phyloP scores from a whole-genome alignment of 805 yeast genomes.

The Zygosaccharomyces siamensis region DNA sequence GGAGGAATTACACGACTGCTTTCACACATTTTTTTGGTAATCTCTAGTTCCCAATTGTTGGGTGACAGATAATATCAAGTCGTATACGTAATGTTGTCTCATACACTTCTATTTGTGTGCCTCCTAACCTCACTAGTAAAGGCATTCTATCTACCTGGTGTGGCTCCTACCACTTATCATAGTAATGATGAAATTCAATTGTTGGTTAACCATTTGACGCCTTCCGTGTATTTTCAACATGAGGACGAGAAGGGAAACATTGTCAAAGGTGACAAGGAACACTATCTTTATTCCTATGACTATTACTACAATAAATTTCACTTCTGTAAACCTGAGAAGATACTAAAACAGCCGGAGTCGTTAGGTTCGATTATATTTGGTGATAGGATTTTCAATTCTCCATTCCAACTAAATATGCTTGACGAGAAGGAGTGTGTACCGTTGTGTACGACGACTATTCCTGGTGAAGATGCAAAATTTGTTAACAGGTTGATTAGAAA shows the following conservation, averaged over 20 bases:
- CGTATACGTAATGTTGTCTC: conserved; percentile 1
- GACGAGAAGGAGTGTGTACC: conserved; percentile 60
- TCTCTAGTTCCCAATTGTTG: neutral
- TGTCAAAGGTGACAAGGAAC: conserved; percentile 41
- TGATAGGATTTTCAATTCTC: conserved; percentile 91
- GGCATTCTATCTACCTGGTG: conserved; percentile 91
- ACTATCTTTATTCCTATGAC: conserved; percentile 68
- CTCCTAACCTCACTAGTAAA: conserved; percentile 10
- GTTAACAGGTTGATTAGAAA: conserved; percentile 75
- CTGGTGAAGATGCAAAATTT: conserved; percentile 64
- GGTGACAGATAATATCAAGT: neutral
- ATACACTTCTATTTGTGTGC: conserved; percentile 4
- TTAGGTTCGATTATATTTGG: conserved; percentile 93
- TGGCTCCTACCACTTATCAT: conserved; percentile 86
- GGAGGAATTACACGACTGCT: neutral
- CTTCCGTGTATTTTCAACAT: conserved; percentile 49
- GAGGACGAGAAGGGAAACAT: conserved; percentile 37
- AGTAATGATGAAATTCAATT: conserved; percentile 70
- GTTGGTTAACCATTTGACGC: conserved; percentile 86
- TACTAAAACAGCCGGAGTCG: conserved; percentile 71
- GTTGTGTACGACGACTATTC: conserved; percentile 59
- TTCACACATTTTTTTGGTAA: neutral
- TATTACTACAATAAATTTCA: conserved; percentile 80
- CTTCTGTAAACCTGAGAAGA: conserved; percentile 65
- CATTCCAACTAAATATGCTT: conserved; percentile 76